phyloP scores from a whole-genome alignment of 2,329 filamentous ascomycete species.

The Fusarium subglutinans region DNA sequence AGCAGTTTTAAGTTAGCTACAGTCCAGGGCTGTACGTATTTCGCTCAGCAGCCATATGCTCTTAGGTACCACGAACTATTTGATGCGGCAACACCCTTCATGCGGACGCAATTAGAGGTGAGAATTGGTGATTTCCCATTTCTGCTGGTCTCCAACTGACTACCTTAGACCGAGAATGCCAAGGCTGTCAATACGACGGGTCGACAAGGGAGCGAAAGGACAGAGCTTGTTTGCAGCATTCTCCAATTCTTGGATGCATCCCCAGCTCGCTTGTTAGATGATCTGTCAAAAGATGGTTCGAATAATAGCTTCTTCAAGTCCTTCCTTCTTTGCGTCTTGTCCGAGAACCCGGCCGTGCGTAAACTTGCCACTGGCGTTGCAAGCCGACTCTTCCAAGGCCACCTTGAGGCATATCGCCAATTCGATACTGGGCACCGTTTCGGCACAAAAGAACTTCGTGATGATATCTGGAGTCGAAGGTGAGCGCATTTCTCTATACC shows the following conservation, averaged over 20 bases:
- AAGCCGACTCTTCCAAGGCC: slow-evolving; percentile 55
- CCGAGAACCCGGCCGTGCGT: slow-evolving; percentile 60
- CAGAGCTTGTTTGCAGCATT: slow-evolving; percentile 52
- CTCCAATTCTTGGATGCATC: slow-evolving; percentile 66
- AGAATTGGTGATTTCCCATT: slow-evolving; percentile 15
- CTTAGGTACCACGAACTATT: slow-evolving; percentile 65
- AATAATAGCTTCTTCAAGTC: slow-evolving; percentile 55
- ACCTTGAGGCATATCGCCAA: slow-evolving; percentile 42
- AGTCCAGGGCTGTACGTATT: slow-evolving; percentile 70
- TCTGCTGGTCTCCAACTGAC: background rate
- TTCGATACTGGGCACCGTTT: slow-evolving; percentile 40
- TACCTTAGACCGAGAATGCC: slow-evolving; percentile 25
- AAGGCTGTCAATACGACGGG: slow-evolving; percentile 14
- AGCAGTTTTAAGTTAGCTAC: slow-evolving; percentile 69
- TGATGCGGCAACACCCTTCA: slow-evolving; percentile 62
- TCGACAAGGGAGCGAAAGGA: slow-evolving; percentile 18
- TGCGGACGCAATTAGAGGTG: slow-evolving; percentile 67
- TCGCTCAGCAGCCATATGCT: slow-evolving; percentile 62
- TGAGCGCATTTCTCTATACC: slow-evolving; percentile 41
- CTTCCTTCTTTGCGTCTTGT: slow-evolving; percentile 64
- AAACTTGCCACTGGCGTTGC: slow-evolving; percentile 59
- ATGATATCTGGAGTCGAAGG: slow-evolving; percentile 64
- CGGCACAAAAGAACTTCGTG: slow-evolving; percentile 43
- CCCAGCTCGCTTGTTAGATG: slow-evolving; percentile 48
- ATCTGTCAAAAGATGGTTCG: slow-evolving; percentile 39